Evolutionary conservation across 352 stramenopile genomes (phyloP).

Genomic region (Globisporangium abappressorium): DNA sequence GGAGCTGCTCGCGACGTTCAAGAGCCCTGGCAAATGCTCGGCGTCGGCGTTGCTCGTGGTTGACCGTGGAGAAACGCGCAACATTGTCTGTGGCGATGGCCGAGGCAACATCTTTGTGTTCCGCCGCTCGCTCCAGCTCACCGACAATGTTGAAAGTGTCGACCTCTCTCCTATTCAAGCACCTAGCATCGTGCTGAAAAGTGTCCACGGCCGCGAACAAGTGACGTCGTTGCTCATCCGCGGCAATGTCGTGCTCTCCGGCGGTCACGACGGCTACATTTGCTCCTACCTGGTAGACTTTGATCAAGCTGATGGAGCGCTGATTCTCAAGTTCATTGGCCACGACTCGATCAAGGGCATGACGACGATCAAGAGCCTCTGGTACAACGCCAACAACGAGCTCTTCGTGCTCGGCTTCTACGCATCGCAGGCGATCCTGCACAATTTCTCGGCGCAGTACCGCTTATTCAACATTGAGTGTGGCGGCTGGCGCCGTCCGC

Average conservation of each 20-base stretch:
- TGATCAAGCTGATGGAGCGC: slow-evolving; percentile 11
- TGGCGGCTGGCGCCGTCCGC: slow-evolving; percentile 78
- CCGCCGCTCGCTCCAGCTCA: slow-evolving; percentile 24
- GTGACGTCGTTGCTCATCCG: slow-evolving; percentile 56
- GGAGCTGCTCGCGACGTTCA: slow-evolving; percentile 42
- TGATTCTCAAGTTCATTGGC: slow-evolving; percentile 36
- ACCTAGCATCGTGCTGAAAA: slow-evolving; percentile 39
- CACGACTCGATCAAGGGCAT: slow-evolving; percentile 79
- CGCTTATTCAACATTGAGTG: slow-evolving; percentile 75
- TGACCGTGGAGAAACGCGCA: slow-evolving; percentile 37
- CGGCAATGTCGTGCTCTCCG: slow-evolving; percentile 49
- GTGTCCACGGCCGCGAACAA: slow-evolving; percentile 63
- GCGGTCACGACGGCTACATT: slow-evolving; percentile 83
- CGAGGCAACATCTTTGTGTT: slow-evolving; percentile 74
- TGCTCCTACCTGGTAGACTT: slow-evolving; percentile 45
- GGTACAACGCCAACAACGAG: slow-evolving; percentile 31
- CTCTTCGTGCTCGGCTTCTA: slow-evolving; percentile 86
- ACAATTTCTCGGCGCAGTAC: slow-evolving; percentile 74
- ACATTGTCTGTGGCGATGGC: slow-evolving; percentile 69
- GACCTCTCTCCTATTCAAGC: not conserved
- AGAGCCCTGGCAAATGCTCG: slow-evolving; percentile 59
- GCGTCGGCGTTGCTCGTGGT: slow-evolving; percentile 48
- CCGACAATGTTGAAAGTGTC: not conserved
- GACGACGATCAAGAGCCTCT: slow-evolving; percentile 71
- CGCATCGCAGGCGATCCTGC: slow-evolving; percentile 59